A percentile compares a stretch with the other conserved stretches of the same genome.
Evolutionary conservation across 306 rosid genomes (phyloP).

Genomic region (Abrus pulchellus): DNA sequence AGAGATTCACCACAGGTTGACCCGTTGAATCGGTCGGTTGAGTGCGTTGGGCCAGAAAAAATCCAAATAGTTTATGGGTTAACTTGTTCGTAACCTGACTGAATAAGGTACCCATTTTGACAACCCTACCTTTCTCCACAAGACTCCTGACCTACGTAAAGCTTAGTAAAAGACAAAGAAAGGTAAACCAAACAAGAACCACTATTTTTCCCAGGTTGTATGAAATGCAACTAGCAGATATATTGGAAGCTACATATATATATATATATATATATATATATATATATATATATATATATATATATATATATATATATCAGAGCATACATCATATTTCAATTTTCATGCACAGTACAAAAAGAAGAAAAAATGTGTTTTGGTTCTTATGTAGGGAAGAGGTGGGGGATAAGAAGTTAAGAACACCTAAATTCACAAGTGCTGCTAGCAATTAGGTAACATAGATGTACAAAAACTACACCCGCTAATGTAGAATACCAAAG

Average conservation of each 20-base stretch:
- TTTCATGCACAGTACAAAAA: neutral
- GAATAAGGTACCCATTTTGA: too few species aligned
- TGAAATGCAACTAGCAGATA: neutral
- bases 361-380: neutral
- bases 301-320: neutral
- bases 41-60: too few species aligned
- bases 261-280: neutral
- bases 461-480: conserved; percentile 54
- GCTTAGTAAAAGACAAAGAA: too few species aligned
- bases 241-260: neutral
- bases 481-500: conserved; percentile 22
- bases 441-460: conserved; percentile 31
- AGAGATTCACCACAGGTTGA: too few species aligned
- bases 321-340: conserved; percentile 47
- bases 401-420: neutral
- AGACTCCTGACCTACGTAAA: too few species aligned
- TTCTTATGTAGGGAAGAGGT: neutral
- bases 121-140: too few species aligned
- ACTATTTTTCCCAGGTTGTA: conserved; percentile 4
- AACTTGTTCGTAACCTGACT: too few species aligned
- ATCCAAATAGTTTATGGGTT: too few species aligned
- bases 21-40: too few species aligned
- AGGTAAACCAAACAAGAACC: neutral
- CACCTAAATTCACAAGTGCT: conserved; percentile 23
- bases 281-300: neutral